Evolutionary conservation across 2,329 filamentous ascomycete species (phyloP).

Genomic region (Zymoseptoria brevis): DNA sequence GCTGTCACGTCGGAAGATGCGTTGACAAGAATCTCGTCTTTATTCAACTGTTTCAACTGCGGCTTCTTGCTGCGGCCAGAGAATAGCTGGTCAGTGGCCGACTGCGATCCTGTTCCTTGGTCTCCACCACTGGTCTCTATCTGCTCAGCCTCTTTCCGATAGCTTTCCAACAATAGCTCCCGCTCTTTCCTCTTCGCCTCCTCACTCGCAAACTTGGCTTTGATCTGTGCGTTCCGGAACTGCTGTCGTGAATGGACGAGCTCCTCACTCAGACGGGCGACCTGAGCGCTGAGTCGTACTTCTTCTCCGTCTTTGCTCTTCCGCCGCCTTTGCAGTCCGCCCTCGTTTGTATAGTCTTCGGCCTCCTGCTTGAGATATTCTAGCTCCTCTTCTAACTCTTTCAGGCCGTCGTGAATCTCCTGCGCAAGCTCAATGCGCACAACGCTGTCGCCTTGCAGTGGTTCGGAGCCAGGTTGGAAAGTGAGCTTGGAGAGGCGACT

Average conservation of each 20-base stretch:
- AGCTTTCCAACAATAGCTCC: constrained; percentile 34
- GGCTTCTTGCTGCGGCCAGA: constrained; percentile 23
- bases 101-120: constrained; percentile 20
- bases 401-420: constrained; percentile 72
- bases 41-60: constrained; percentile 47
- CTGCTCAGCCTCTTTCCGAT: constrained; percentile 17
- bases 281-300: constrained; percentile 57
- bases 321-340: constrained; percentile 34
- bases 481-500: constrained; percentile 51
- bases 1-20: constrained; percentile 78
- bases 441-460: constrained; percentile 34
- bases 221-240: constrained; percentile 75
- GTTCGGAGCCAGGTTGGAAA: constrained; percentile 56
- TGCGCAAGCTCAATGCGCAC: constrained; percentile 63
- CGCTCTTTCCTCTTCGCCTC: constrained; percentile 68
- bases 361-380: constrained; percentile 73
- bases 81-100: constrained; percentile 24
- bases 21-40: constrained; percentile 64
- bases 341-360: constrained; percentile 53
- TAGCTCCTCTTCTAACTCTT: constrained; percentile 73
- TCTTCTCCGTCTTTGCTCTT: constrained; percentile 48
- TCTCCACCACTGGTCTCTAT: constrained; percentile 34
- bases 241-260: constrained; percentile 57
- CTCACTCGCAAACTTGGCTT: constrained; percentile 67
- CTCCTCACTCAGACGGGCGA: constrained; percentile 61